These are phyloP conservation scores for Orychophragmus violaceus DNA, from an alignment of 345 rosid species.

Conservation along the genomic window DNA sequence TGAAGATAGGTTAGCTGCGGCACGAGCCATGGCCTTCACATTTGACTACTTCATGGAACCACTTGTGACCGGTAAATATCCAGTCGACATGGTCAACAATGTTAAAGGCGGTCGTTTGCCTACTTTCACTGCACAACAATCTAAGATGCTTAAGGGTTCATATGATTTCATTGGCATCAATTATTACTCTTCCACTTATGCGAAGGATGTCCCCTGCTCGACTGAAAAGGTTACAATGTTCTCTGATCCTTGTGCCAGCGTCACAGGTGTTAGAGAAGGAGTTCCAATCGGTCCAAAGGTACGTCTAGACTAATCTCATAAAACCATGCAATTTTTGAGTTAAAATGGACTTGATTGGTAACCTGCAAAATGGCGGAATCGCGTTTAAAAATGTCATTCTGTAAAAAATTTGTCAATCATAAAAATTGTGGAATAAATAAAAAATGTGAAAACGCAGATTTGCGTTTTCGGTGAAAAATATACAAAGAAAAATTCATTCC, in stretches of 20 bases:
- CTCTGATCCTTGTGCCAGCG: constrained; percentile 36
- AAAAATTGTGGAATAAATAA: too few relatives aligned
- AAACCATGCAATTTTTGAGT: not conserved
- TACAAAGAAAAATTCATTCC: too few relatives aligned
- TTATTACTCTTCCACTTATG: constrained; percentile 45
- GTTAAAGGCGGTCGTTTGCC: constrained; percentile 49
- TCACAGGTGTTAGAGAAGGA: constrained; percentile 35
- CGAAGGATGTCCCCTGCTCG: constrained; percentile 22
- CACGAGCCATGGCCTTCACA: constrained; percentile 38
- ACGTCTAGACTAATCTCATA: not conserved
- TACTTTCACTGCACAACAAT: constrained; percentile 40
- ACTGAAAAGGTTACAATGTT: constrained; percentile 20
- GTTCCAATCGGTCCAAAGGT: constrained; percentile 42
- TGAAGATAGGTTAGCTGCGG: constrained; percentile 31
- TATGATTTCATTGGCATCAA: constrained; percentile 54
- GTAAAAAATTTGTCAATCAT: too few relatives aligned
- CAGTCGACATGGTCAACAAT: constrained; percentile 29
- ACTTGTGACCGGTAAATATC: constrained; percentile 45
- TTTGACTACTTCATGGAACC: constrained; percentile 54
- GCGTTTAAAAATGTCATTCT: too few relatives aligned
- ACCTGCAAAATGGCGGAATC: too few relatives aligned
- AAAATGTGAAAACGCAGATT: too few relatives aligned
- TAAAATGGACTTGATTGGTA: too few relatives aligned
- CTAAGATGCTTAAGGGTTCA: constrained; percentile 47
- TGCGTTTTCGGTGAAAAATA: too few relatives aligned